Percentiles rank a stretch among this genome's conserved stretches.
Conservation (phyloP, 2,329 filamentous ascomycete genomes). For the Taxawa tesnikishii region DNA sequence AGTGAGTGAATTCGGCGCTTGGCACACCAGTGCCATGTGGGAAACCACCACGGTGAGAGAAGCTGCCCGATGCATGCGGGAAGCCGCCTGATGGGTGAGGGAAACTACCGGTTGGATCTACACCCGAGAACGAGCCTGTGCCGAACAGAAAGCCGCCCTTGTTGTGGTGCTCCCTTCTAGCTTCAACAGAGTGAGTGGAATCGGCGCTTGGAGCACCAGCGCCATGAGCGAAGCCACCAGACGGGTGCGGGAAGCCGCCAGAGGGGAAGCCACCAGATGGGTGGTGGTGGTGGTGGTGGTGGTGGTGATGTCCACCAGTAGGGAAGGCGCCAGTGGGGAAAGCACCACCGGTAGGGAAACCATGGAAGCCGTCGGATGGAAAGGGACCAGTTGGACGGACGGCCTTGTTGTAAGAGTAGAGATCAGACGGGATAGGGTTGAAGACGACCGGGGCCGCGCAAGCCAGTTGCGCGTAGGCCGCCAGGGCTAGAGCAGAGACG, state of each 20-base stretch:
- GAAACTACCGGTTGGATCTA: background rate
- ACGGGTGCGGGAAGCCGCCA: background rate
- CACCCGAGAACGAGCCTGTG: background rate
- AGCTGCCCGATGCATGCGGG: background rate
- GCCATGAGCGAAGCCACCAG: background rate
- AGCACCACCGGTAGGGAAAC: background rate
- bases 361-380: background rate
- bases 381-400: background rate
- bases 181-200: no score
- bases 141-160: background rate
- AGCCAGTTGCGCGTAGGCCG: slow-evolving; percentile 12
- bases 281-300: background rate
- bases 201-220: background rate
- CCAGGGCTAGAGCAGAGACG: slow-evolving; percentile 12
- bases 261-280: background rate
- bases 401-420: background rate
- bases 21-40: background rate
- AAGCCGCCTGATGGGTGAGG: background rate
- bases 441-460: slow-evolving; percentile 9
- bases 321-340: background rate
- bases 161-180: background rate
- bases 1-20: background rate
- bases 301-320: slow-evolving; percentile 2
- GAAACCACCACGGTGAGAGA: background rate
- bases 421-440: background rate